Percentiles rank a stretch among this genome's conserved stretches.
phyloP scores from a whole-genome alignment of 371 early-diverging fungal genomes.

The Rhizopus sp. region DNA sequence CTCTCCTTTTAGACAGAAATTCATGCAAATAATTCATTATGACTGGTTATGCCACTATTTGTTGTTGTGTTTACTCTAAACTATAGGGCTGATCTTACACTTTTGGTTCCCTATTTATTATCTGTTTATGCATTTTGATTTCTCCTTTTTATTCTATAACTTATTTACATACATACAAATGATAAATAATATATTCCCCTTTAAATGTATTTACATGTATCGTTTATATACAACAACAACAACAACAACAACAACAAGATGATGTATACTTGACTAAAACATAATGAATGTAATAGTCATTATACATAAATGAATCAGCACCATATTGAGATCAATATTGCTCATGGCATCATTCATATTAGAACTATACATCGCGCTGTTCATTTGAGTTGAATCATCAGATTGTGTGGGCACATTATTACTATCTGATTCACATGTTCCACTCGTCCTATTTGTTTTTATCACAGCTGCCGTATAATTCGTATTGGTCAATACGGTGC shows the following conservation, averaged over 20 bases:
- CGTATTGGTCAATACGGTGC: conserved; percentile 33
- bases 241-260: too few species aligned
- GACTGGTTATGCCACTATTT: too few species aligned
- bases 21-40: not conserved
- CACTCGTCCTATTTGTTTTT: conserved; percentile 16
- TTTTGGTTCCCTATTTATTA: too few species aligned
- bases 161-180: not conserved
- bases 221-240: too few species aligned
- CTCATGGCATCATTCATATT: too few species aligned
- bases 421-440: conserved; percentile 7
- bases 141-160: conserved; percentile 5
- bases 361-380: not conserved
- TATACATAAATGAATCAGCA: not conserved
- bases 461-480: conserved; percentile 21
- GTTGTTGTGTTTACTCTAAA: too few species aligned
- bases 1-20: not conserved
- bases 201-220: too few species aligned
- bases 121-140: not conserved
- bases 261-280: not conserved
- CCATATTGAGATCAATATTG: not conserved
- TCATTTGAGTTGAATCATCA: not conserved
- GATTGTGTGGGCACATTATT: conserved; percentile 6
- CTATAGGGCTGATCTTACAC: too few species aligned
- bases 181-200: too few species aligned
- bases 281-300: conserved; percentile 2